Conservation (phyloP, 176 grass and related monocot genomes). For the Cenchrus fungigraminus region DNA sequence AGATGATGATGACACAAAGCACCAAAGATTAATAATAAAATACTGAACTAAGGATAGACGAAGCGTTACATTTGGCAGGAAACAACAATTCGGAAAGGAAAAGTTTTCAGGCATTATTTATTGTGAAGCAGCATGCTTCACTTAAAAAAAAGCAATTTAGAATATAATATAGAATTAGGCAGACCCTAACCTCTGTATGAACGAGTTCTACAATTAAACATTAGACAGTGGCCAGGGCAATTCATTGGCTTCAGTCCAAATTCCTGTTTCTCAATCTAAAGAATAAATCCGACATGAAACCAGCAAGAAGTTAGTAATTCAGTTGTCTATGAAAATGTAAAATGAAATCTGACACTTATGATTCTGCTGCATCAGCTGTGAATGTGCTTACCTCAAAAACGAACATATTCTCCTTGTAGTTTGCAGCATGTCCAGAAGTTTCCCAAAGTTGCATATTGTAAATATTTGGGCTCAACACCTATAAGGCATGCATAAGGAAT, state of each 20-base stretch:
- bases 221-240: constrained; percentile 97
- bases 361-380: constrained; percentile 5
- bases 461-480: constrained; percentile 95
- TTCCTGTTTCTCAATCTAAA: constrained; percentile 94
- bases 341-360: not conserved
- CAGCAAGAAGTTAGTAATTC: not conserved
- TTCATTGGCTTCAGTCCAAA: constrained; percentile 99
- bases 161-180: constrained; percentile 20
- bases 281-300: not conserved
- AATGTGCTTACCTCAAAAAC: constrained; percentile 82
- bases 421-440: constrained; percentile 95
- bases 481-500: constrained; percentile 22
- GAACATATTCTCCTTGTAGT: constrained; percentile 99
- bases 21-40: too few relatives aligned
- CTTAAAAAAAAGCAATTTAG: not conserved
- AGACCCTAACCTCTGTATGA: constrained; percentile 89
- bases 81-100: not conserved
- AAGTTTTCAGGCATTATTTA: not conserved
- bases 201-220: constrained; percentile 93
- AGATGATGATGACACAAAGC: too few relatives aligned
- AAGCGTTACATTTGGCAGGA: too few relatives aligned
- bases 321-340: not conserved
- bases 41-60: too few relatives aligned
- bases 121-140: not conserved
- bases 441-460: constrained; percentile 99